Percentiles rank a stretch among this genome's conserved stretches.
Evolutionary conservation across 208 protist genomes (phyloP).

Genomic region (Entamoeba invadens): DNA sequence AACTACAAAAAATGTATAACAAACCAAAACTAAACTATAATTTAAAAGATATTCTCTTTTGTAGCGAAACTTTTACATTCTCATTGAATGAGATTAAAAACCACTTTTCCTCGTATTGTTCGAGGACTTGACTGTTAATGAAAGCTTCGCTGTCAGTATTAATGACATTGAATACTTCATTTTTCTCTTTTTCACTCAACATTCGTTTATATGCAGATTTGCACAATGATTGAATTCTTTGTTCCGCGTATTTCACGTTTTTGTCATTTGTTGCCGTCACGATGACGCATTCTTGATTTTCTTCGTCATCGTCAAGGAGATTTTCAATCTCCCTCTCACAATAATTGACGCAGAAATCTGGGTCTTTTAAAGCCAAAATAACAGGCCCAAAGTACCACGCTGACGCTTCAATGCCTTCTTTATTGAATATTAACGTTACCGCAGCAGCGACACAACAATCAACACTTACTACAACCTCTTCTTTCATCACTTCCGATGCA

Average conservation of each 20-base stretch:
- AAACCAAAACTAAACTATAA: too few relatives aligned
- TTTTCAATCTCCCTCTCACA: background rate
- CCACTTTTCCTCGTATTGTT: background rate
- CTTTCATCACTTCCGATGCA: background rate
- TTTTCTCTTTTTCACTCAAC: background rate
- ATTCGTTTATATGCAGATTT: background rate
- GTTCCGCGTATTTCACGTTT: background rate
- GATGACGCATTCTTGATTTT: background rate
- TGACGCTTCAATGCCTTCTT: background rate
- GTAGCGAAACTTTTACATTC: background rate
- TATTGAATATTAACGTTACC: background rate
- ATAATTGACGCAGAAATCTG: background rate
- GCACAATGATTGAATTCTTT: background rate
- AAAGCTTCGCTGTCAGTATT: background rate
- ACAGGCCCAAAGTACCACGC: background rate
- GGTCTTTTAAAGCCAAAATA: background rate
- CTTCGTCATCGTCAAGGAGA: background rate
- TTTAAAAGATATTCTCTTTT: background rate
- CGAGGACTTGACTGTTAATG: background rate
- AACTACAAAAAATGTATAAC: too few relatives aligned
- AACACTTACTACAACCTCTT: background rate
- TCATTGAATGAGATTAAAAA: background rate
- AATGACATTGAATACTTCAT: background rate
- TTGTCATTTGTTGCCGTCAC: background rate
- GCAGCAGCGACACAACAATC: background rate